Evolutionary conservation across 805 yeast genomes (phyloP).

Genomic region (Grigorovia humatica): DNA sequence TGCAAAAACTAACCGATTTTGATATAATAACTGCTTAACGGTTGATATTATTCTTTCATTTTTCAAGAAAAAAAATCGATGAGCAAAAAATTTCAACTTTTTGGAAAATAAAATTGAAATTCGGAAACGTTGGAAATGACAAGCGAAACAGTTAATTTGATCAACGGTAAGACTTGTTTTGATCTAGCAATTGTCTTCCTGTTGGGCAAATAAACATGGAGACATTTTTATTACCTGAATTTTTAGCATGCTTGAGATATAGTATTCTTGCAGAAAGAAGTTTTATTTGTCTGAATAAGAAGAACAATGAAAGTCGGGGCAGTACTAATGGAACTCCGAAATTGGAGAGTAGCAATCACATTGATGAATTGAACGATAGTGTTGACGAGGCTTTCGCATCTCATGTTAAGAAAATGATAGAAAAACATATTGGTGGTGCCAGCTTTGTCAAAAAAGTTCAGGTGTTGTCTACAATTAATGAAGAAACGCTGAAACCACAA

Average conservation of each 20-base stretch:
- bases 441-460: not conserved
- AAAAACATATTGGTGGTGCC: not conserved
- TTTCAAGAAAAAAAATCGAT: not conserved
- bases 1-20: not conserved
- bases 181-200: no score
- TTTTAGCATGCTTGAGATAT: conserved; percentile 13
- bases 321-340: not conserved
- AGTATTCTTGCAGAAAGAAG: conserved; percentile 12
- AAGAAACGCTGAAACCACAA: not conserved
- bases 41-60: not conserved
- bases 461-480: not conserved
- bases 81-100: not conserved
- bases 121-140: not conserved
- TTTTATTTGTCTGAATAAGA: conserved; percentile 12
- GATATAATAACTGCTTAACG: no score
- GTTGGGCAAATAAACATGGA: not conserved
- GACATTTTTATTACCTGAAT: conserved; percentile 9
- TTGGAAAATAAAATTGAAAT: not conserved
- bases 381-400: not conserved
- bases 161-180: no score
- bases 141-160: not conserved
- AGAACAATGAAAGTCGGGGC: conserved; percentile 1
- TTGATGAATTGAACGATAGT: not conserved
- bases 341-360: not conserved
- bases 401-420: not conserved